These are phyloP conservation scores for Penicillium steckii DNA, from an alignment of 495 filamentous ascomycete species.

Conservation along the genomic window DNA sequence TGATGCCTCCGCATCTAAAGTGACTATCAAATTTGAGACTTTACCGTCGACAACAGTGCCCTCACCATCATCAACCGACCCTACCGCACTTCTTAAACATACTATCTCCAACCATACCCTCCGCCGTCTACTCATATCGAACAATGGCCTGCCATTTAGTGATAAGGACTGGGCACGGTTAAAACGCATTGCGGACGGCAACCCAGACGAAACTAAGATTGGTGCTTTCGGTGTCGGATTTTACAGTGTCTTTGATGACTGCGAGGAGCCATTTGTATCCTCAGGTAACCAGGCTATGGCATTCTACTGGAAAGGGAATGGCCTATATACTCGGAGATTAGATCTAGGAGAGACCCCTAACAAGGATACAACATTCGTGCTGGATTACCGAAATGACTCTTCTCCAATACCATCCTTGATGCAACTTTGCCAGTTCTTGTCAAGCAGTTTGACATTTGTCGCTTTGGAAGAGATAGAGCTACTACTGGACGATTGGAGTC, in stretches of 20 bases:
- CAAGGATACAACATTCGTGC: slow-evolving; percentile 80
- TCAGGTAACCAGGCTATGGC: slow-evolving; percentile 92
- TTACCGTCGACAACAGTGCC: slow-evolving; percentile 75
- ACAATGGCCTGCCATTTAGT: slow-evolving; percentile 82
- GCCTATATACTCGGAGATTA: slow-evolving; percentile 81
- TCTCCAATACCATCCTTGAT: slow-evolving; percentile 82
- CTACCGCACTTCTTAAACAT: slow-evolving; percentile 74
- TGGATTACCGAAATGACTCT: slow-evolving; percentile 85
- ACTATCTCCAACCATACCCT: slow-evolving; percentile 79
- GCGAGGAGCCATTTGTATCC: slow-evolving; percentile 93
- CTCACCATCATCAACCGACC: slow-evolving; percentile 63
- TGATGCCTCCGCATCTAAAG: slow-evolving; percentile 86
- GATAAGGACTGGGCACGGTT: slow-evolving; percentile 88
- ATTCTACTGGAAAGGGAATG: slow-evolving; percentile 98
- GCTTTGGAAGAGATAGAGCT: slow-evolving; percentile 83
- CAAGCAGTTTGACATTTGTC: slow-evolving; percentile 95
- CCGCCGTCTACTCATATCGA: slow-evolving; percentile 78
- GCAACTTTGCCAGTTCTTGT: slow-evolving; percentile 84
- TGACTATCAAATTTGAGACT: slow-evolving; percentile 89
- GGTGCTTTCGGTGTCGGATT: slow-evolving; percentile 98
- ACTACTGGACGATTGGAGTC: slow-evolving; percentile 81
- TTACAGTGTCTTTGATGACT: slow-evolving; percentile 98
- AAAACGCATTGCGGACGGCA: slow-evolving; percentile 96
- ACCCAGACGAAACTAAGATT: slow-evolving; percentile 98
- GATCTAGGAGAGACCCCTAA: slow-evolving; percentile 63